Evolutionary conservation across 176 grass and related monocot species (phyloP), one percentile per base, ranked within the genome.

Genomic region (barley (Hordeum vulgare)): DNA sequence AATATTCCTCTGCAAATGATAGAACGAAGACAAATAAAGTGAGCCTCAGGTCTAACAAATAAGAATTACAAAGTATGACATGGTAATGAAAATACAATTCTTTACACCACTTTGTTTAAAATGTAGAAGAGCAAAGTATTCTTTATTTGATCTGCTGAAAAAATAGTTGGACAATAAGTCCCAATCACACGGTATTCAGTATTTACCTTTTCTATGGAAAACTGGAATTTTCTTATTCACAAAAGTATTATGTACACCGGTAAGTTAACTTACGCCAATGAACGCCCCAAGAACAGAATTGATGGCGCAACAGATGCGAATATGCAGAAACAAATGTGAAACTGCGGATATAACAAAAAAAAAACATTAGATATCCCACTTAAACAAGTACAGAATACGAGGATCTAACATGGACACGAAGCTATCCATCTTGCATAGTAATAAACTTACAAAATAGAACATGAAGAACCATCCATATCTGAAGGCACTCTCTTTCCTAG

Each of bases 401-500:
- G 23, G 18, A 31, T 80, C 8, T 70, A 51, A 27, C 51, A 78
- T 27, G 10, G 0, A 74, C 0, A 74, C 6, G n/a, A 9, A 66
- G 33, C 61, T 28, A 1, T 4, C 7, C 15, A 9, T 21, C 6
- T 62, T 40, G 9, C 28, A 34, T 9, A 76, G 3, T 9, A 53
- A 44, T 9, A 53, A 44, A 85, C 87, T 80, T 91, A 98, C 91
- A 76, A 98, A 85, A 75, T 98, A 98, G 74, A 93, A 91, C 61
- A 95, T 58, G 86, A 95, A 95, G 83, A 98, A 95, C 93, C 93
- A 95, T 84, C 93, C 96, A 64, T 91, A 98, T 62, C 87, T 95
- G 53, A 98, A 88, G 80, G 80, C 87, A 79, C 90, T 98, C 35
- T 93, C 96, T 81, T 90, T 98, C 78, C 94, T 94, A 60, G 60